These are phyloP conservation scores for Capsicum baccatum DNA, from an alignment of 257 asterid genomes.

Conservation along the genomic window DNA sequence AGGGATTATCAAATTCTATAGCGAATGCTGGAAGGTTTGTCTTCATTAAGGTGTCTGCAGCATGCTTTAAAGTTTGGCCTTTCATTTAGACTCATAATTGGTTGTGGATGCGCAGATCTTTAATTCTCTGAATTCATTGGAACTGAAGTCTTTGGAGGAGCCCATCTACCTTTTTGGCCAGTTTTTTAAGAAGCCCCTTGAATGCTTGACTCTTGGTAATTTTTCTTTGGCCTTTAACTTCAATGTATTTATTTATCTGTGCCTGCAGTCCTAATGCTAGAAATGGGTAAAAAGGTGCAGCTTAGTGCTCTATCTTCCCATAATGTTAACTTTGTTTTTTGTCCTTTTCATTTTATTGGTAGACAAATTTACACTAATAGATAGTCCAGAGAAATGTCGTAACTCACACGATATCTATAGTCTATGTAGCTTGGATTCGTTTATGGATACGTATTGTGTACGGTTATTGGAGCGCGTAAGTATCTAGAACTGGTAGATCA, in stretches of 20 bases:
- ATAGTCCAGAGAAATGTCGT: neutral
- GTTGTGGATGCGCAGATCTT: constrained; percentile 64
- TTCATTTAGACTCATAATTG: constrained; percentile 39
- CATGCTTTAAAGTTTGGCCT: constrained; percentile 40
- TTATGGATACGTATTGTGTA: neutral
- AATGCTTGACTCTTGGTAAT: constrained; percentile 94
- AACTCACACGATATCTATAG: neutral
- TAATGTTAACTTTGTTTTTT: neutral
- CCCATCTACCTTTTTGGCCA: constrained; percentile 91
- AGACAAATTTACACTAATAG: neutral
- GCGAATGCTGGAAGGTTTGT: constrained; percentile 98
- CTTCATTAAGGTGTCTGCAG: constrained; percentile 52
- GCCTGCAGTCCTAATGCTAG: neutral
- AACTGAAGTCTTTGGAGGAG: constrained; percentile 94
- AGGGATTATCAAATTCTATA: constrained; percentile 82
- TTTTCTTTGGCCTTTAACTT: constrained; percentile 26
- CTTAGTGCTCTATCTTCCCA: neutral
- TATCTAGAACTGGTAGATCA: neutral
- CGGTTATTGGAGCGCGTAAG: neutral
- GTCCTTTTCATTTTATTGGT: neutral
- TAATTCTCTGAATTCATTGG: constrained; percentile 92
- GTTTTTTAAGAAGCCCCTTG: constrained; percentile 87
- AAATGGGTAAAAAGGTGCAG: neutral
- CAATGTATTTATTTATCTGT: constrained; percentile 1
- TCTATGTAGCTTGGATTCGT: neutral